Percentiles rank a stretch among this genome's conserved stretches.
These are phyloP conservation scores for Davidsoniella virescens DNA, from an alignment of 2,329 filamentous ascomycete genomes.

Conservation along the genomic window DNA sequence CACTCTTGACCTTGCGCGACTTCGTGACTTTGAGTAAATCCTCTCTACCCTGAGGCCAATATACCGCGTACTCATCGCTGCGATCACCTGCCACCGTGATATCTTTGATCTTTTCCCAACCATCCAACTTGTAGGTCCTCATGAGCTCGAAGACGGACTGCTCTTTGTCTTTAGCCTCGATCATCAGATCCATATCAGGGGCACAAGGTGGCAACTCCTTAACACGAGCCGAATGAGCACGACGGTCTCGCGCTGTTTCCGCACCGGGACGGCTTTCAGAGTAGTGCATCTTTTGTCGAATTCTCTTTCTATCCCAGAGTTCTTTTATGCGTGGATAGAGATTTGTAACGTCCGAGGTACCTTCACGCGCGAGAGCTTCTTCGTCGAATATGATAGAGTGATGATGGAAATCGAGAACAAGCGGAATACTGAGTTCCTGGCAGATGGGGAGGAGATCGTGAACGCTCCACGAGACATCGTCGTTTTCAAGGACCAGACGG, in stretches of 20 bases:
- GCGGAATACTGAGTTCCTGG: slow-evolving; percentile 82
- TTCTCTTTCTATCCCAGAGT: slow-evolving; percentile 72
- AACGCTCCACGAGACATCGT: slow-evolving; percentile 84
- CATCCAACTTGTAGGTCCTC: slow-evolving; percentile 71
- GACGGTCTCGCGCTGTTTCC: slow-evolving; percentile 40
- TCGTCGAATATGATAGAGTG: slow-evolving; percentile 85
- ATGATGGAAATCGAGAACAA: slow-evolving; percentile 88
- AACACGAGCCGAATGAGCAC: slow-evolving; percentile 75
- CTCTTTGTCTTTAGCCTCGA: slow-evolving; percentile 96
- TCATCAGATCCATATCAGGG: slow-evolving; percentile 88
- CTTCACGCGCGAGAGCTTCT: slow-evolving; percentile 66
- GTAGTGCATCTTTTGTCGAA: slow-evolving; percentile 94
- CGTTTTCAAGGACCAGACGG: slow-evolving; percentile 79
- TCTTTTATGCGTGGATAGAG: slow-evolving; percentile 62
- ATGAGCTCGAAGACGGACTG: slow-evolving; percentile 92
- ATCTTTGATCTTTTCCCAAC: slow-evolving; percentile 59
- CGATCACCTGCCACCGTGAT: slow-evolving; percentile 47
- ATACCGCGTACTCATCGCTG: slow-evolving; percentile 11
- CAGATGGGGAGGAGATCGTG: slow-evolving; percentile 82
- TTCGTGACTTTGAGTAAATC: slow-evolving; percentile 78
- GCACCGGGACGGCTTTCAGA: slow-evolving; percentile 57
- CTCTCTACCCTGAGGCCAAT: slow-evolving; percentile 75
- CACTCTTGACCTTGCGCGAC: slow-evolving; percentile 35
- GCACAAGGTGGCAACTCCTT: slow-evolving; percentile 67
- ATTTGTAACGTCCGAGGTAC: slow-evolving; percentile 61